These are phyloP conservation scores for Bacterosira constricta DNA, from an alignment of 108 stramenopile genomes.

Conservation along the genomic window DNA sequence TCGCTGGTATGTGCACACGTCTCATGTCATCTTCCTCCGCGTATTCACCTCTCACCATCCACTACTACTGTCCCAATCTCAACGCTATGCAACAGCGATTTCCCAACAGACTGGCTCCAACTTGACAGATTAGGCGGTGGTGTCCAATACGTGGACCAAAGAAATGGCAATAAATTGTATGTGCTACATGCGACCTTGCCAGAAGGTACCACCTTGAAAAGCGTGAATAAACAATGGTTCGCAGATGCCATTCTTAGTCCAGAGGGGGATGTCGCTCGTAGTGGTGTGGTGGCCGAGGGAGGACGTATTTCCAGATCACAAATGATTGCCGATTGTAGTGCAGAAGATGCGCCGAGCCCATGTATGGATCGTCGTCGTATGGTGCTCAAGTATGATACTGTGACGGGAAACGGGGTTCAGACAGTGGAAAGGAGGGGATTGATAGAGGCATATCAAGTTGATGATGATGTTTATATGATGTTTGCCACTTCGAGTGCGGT, in stretches of 20 bases:
- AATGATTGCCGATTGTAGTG: slow-evolving; percentile 50
- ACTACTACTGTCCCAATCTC: slow-evolving; percentile 38
- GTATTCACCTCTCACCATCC: no score
- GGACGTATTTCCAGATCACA: slow-evolving; percentile 53
- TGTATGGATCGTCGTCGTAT: slow-evolving; percentile 55
- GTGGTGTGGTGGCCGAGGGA: slow-evolving; percentile 67
- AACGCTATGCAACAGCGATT: no score
- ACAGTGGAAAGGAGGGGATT: slow-evolving; percentile 73
- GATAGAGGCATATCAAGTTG: slow-evolving; percentile 74
- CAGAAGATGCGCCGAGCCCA: slow-evolving; percentile 1
- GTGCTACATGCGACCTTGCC: slow-evolving; percentile 64
- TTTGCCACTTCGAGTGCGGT: slow-evolving; percentile 71
- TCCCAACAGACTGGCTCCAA: slow-evolving; percentile 83
- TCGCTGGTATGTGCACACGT: no score
- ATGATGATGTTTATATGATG: slow-evolving; percentile 69
- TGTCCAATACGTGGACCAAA: slow-evolving; percentile 80
- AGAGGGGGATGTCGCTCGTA: slow-evolving; percentile 58
- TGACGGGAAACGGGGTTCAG: slow-evolving; percentile 68
- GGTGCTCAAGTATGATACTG: slow-evolving; percentile 68
- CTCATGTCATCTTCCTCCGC: no score
- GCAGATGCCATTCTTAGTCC: slow-evolving; percentile 64
- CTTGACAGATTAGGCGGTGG: slow-evolving; percentile 67
- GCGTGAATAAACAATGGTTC: slow-evolving; percentile 56
- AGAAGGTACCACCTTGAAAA: slow-evolving; percentile 47
- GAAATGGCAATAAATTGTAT: slow-evolving; percentile 81